These are phyloP conservation scores for Chytriomyces sp. DNA, from an alignment of 192 early-diverging fungal genomes.

Conservation along the genomic window DNA sequence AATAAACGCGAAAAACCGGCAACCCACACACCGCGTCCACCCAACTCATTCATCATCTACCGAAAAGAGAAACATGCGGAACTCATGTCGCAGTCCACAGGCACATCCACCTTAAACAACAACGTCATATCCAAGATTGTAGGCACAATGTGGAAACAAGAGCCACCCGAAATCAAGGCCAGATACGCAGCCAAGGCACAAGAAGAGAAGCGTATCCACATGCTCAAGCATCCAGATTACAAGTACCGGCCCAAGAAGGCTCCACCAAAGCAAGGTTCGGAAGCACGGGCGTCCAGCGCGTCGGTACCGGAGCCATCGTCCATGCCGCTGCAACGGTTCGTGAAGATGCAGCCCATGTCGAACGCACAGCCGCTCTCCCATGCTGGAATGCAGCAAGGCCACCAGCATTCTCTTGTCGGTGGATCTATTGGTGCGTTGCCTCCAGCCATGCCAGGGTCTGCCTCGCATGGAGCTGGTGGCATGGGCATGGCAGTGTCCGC, in stretches of 20 bases:
- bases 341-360: too few species aligned
- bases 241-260: slow-evolving; percentile 63
- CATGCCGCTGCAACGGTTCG: too few species aligned
- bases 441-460: not conserved
- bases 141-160: slow-evolving; percentile 61
- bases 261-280: slow-evolving; percentile 36
- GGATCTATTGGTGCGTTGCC: not conserved
- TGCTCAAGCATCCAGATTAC: slow-evolving; percentile 63
- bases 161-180: slow-evolving; percentile 55
- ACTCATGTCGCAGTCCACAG: slow-evolving; percentile 48
- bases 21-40: slow-evolving; percentile 36
- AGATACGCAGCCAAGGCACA: slow-evolving; percentile 55
- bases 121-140: slow-evolving; percentile 64
- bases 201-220: slow-evolving; percentile 57
- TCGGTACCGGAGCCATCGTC: too few species aligned
- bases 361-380: too few species aligned
- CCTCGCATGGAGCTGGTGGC: not conserved
- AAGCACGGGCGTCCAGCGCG: not conserved
- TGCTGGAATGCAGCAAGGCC: too few species aligned
- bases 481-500: slow-evolving; percentile 25
- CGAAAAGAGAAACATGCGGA: slow-evolving; percentile 62
- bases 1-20: slow-evolving; percentile 21
- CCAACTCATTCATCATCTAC: slow-evolving; percentile 67
- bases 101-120: slow-evolving; percentile 53
- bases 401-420: not conserved